These are phyloP conservation scores for Streptanthus diversifolius DNA, from an alignment of 345 rosid species.

Conservation along the genomic window DNA sequence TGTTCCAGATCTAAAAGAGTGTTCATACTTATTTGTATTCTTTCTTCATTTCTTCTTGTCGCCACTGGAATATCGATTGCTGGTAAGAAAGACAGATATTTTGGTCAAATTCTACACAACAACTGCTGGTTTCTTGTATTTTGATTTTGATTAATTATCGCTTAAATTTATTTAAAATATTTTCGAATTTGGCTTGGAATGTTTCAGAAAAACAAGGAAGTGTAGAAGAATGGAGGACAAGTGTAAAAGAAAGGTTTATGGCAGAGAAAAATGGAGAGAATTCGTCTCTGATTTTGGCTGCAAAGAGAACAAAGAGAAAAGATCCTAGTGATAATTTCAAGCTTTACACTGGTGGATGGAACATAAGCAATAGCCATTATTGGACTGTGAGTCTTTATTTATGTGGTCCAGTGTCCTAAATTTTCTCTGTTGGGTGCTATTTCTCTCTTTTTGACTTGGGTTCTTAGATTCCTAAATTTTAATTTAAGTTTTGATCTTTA, in stretches of 20 bases:
- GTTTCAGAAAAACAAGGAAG: constrained; percentile 18
- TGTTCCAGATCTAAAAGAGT: constrained; percentile 37
- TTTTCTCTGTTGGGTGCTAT: background rate
- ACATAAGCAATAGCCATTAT: constrained; percentile 73
- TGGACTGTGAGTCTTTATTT: constrained; percentile 71
- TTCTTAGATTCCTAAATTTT: background rate
- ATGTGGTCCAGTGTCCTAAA: constrained; percentile 12
- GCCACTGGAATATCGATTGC: constrained; percentile 28
- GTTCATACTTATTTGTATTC: constrained; percentile 19
- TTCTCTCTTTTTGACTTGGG: background rate
- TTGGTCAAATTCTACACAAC: background rate
- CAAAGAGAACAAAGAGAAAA: constrained; percentile 54
- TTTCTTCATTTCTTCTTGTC: constrained; percentile 32
- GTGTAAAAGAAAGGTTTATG: constrained; percentile 49
- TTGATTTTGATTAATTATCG: background rate
- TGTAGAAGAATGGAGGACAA: constrained; percentile 39
- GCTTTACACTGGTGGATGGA: constrained; percentile 78
- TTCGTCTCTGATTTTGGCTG: constrained; percentile 71
- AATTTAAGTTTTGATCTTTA: background rate
- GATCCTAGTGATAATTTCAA: constrained; percentile 60
- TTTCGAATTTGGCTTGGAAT: constrained; percentile 14
- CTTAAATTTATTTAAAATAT: background rate
- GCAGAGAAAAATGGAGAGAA: constrained; percentile 41
- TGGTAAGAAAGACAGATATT: constrained; percentile 19
- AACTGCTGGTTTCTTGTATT: background rate